Base-by-base conservation (phyloP, 306 rosid species). In the Cercis canadensis region DNA sequence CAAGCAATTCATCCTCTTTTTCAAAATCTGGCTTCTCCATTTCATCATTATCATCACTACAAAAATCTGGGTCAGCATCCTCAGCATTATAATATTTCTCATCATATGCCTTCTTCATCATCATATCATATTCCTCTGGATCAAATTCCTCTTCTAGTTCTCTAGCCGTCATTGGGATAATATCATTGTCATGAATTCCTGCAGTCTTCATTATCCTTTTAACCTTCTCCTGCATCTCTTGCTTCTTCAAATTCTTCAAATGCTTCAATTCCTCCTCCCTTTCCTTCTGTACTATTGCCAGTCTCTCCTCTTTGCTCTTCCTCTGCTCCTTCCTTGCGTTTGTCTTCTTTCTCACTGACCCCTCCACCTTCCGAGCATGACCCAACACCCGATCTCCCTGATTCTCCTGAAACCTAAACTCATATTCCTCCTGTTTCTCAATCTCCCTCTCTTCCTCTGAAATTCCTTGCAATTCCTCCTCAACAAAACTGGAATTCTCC, bases 261-360 rank as follows among this genome's bases (percentile, higher is more conserved):
- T 80, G 92, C 57, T 89, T 91, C 86, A 94, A 71, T 73, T 94
- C 99, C 84, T 89, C 97, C 79, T 91, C 92, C 85, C 89, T 86
- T 86, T 88, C 97, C 69, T 83, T 72, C 82, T 78, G 86, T 6
- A 87, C 91, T 62, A 82, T 77, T 80, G 86, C 96, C 89, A 84
- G 84, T 74, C 96, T 89, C 84, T 94, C 96, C 69, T 94, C 95
- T 82, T 91, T 94, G 64, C 79, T 87, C 84, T 86, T 89, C 70
- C 99, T 78, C 84, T 87, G 96, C 77, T 90, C 91, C 78, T 86
- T 91, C 80, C 97, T 89, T 0, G 92, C 57, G 57, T 87, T 86
- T 39, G 71, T 79, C 86, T 84, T 89, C 87, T 94, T 90, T 86
- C 97, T 89, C 72, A 89, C 99, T 0, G 97, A 81, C 17, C 89